phyloP scores from a whole-genome alignment of 129 eudicot genomes.

The Glebionis coronaria region DNA sequence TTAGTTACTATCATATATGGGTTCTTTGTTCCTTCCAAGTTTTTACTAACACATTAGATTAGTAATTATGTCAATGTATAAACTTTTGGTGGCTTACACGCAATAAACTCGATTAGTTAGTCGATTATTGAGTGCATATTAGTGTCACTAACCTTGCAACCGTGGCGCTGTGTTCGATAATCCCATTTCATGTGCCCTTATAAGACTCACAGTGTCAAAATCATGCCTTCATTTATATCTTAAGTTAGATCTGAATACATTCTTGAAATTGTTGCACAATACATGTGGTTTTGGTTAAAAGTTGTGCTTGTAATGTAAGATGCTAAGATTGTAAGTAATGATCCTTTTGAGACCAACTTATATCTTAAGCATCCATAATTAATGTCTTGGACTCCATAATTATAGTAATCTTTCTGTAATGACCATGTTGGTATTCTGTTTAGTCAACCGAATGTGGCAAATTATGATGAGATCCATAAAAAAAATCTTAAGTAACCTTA shows the following conservation, averaged over 20 bases:
- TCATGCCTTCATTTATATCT: not conserved
- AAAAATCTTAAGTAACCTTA: no score
- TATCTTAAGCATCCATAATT: conserved; percentile 8
- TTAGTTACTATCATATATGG: conserved; percentile 18
- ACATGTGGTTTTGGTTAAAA: conserved; percentile 11
- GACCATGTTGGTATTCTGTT: conserved; percentile 1
- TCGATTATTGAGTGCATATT: conserved; percentile 19
- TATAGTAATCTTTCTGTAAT: not conserved
- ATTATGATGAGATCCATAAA: not conserved
- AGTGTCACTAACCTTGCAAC: conserved; percentile 6
- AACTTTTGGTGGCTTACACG: conserved; percentile 25
- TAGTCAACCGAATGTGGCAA: not conserved
- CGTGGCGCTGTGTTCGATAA: not conserved
- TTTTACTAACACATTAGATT: conserved; percentile 34
- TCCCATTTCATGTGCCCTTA: not conserved
- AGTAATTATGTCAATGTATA: conserved; percentile 37
- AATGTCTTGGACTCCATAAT: conserved; percentile 7
- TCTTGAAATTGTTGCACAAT: not conserved
- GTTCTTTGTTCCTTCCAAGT: conserved; percentile 26
- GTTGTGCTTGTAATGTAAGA: not conserved
- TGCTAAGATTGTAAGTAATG: conserved; percentile 4
- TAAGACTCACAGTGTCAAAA: not conserved
- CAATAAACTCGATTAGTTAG: conserved; percentile 26
- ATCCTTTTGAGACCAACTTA: conserved; percentile 5
- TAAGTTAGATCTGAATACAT: not conserved